A percentile compares a stretch with the other conserved stretches of the same genome.
Conservation (phyloP, 768 basidiomycete species). For the Rhizopogon roseolus region DNA sequence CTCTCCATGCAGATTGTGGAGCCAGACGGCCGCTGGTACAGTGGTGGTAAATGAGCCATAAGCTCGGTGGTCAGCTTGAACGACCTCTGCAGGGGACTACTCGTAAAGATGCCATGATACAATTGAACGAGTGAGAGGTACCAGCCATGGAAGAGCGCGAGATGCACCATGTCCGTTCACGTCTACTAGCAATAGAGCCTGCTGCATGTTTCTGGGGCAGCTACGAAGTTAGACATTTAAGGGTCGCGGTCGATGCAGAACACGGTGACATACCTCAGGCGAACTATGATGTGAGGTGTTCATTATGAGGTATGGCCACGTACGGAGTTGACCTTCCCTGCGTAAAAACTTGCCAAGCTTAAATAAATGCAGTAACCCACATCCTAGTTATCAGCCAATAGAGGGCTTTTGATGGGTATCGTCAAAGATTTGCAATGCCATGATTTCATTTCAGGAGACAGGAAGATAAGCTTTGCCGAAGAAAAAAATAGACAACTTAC, state of each 20-base stretch:
- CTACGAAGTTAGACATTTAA: neutral
- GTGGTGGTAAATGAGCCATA: slow-evolving; percentile 39
- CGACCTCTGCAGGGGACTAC: slow-evolving; percentile 16
- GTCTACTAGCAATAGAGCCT: neutral
- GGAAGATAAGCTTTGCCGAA: too few species aligned
- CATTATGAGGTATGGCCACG: neutral
- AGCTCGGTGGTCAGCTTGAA: slow-evolving; percentile 18
- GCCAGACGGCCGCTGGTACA: slow-evolving; percentile 23
- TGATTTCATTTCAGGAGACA: too few species aligned
- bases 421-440: neutral
- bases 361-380: neutral
- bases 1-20: slow-evolving; percentile 12
- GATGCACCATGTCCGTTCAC: slow-evolving; percentile 9
- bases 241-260: neutral
- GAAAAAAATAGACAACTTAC: too few species aligned
- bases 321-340: neutral
- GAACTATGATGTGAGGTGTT: neutral
- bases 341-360: neutral
- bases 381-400: neutral
- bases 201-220: neutral
- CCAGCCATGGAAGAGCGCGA: slow-evolving; percentile 14
- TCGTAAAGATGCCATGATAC: slow-evolving; percentile 16
- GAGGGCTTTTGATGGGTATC: neutral
- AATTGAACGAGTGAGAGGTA: slow-evolving; percentile 18
- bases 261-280: neutral